Percentiles rank a stretch among this genome's conserved stretches.
Evolutionary conservation across 441 rosid genomes (phyloP).

Genomic region (Oxalis stricta): DNA sequence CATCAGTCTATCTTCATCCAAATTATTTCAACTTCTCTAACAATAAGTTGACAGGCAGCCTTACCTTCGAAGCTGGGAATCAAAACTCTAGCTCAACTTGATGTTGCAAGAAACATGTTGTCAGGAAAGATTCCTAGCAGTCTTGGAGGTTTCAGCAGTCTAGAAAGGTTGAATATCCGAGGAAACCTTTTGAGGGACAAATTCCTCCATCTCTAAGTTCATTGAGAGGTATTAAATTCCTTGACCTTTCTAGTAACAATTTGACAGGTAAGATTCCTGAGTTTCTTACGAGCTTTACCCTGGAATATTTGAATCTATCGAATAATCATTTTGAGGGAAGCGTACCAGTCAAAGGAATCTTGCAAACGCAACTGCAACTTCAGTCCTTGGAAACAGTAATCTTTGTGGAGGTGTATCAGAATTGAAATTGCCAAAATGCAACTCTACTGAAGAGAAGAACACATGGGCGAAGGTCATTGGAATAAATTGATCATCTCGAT

Average conservation of each 20-base stretch:
- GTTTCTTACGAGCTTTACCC: no score
- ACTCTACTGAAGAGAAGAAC: neutral
- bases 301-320: neutral
- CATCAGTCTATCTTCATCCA: neutral
- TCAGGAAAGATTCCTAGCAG: conserved; percentile 1
- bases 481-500: neutral
- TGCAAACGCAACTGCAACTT: neutral
- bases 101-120: neutral
- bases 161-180: neutral
- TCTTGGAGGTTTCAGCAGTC: neutral
- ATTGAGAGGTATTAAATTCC: neutral
- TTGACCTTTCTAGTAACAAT: no score
- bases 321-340: neutral
- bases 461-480: neutral
- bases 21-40: neutral
- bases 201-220: neutral
- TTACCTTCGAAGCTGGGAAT: conserved; percentile 10
- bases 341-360: neutral
- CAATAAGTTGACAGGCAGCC: neutral
- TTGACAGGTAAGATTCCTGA: no score
- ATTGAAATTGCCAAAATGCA: neutral
- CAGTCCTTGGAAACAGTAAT: neutral
- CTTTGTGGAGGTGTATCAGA: conserved; percentile 1
- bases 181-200: neutral
- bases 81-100: neutral